These are phyloP conservation scores for Syzygium grande DNA, from an alignment of 345 rosid genomes.

Conservation along the genomic window DNA sequence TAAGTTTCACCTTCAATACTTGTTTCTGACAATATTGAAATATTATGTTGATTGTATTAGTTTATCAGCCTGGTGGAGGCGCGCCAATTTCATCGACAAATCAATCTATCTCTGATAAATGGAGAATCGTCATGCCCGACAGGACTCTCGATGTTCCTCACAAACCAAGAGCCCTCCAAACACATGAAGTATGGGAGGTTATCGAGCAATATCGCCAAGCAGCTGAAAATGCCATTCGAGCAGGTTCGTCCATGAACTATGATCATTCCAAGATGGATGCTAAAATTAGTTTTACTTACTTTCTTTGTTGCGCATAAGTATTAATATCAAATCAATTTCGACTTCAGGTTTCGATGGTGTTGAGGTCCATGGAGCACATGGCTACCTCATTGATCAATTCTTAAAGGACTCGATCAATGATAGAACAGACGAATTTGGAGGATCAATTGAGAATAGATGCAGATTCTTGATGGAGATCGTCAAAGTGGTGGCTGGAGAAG, in stretches of 20 bases:
- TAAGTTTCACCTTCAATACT: neutral
- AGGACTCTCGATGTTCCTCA: neutral
- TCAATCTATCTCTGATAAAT: constrained; percentile 22
- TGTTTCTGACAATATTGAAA: neutral
- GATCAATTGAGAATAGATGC: constrained; percentile 1
- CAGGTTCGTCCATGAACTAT: constrained; percentile 1
- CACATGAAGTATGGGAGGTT: neutral
- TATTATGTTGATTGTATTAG: neutral
- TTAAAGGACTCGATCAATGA: constrained; percentile 6
- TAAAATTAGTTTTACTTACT: neutral
- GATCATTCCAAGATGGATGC: neutral
- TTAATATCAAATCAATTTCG: neutral
- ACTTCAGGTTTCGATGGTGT: constrained; percentile 2
- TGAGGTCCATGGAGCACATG: constrained; percentile 6
- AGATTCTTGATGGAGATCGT: constrained; percentile 4
- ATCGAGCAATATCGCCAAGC: neutral
- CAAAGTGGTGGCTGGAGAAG: neutral
- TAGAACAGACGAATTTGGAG: neutral
- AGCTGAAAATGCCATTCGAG: constrained; percentile 22
- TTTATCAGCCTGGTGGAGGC: constrained; percentile 25
- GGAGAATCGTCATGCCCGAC: constrained; percentile 21
- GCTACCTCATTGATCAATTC: constrained; percentile 12
- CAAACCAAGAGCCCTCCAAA: neutral
- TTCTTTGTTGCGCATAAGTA: neutral
- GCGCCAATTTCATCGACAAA: constrained; percentile 28